Conservation (phyloP, 352 stramenopile species). For the Phytophthora tentaculata region DNA sequence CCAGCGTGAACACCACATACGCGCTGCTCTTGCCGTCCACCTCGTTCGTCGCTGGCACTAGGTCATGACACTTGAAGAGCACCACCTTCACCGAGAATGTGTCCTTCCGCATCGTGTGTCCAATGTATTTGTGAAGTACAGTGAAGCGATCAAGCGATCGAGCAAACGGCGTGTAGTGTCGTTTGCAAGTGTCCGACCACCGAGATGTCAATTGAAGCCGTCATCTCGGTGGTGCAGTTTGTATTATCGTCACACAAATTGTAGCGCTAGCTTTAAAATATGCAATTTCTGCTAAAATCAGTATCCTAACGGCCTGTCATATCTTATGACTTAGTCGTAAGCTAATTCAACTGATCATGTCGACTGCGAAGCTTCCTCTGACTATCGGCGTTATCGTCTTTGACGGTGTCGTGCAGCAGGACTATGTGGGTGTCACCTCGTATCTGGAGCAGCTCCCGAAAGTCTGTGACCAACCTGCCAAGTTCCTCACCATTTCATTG, state of each 20-base stretch:
- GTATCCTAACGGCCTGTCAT: not conserved
- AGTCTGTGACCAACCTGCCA: conserved; percentile 46
- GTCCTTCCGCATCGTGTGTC: conserved; percentile 20
- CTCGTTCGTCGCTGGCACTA: conserved; percentile 52
- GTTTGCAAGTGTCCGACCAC: conserved; percentile 15
- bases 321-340: not conserved
- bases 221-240: conserved; percentile 14
- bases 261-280: conserved; percentile 1
- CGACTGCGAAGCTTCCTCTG: conserved; percentile 27
- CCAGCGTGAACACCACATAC: conserved; percentile 73
- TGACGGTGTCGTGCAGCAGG: conserved; percentile 61
- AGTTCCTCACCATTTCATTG: conserved; percentile 60
- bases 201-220: conserved; percentile 21
- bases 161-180: conserved; percentile 14
- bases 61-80: conserved; percentile 67
- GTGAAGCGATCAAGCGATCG: conserved; percentile 5
- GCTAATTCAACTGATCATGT: conserved; percentile 15
- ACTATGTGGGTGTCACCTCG: conserved; percentile 62
- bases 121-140: conserved; percentile 6
- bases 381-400: conserved; percentile 67
- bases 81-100: conserved; percentile 60
- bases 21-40: conserved; percentile 75
- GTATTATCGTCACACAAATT: conserved; percentile 6
- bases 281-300: conserved; percentile 5
- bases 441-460: conserved; percentile 65